Conservation (phyloP, 2,329 filamentous ascomycete genomes). For the Graphilbum fragrans region DNA sequence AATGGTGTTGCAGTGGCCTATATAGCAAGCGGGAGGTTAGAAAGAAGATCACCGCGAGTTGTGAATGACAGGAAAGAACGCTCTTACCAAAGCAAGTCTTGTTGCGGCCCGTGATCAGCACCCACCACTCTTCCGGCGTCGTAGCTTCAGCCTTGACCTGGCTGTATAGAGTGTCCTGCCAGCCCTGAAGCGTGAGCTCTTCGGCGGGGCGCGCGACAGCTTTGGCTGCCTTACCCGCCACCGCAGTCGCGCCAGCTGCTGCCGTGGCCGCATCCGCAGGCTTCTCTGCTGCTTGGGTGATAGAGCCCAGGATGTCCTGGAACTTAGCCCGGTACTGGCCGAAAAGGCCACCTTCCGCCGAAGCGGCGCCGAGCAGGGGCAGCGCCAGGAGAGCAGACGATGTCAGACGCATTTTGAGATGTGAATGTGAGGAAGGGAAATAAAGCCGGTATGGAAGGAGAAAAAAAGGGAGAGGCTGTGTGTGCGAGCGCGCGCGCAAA, state of each 20-base stretch:
- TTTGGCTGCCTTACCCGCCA: not conserved
- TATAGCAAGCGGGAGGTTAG: not conserved
- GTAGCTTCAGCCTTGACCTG: slow-evolving; percentile 47
- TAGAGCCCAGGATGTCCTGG: slow-evolving; percentile 50
- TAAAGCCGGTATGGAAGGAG: not conserved
- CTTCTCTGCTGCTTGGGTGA: slow-evolving; percentile 18
- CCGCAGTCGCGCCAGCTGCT: slow-evolving; percentile 34
- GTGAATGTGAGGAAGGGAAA: not conserved
- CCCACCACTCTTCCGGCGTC: slow-evolving; percentile 62
- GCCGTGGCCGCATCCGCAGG: slow-evolving; percentile 17
- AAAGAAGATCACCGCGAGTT: not conserved
- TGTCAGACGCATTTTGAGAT: slow-evolving; percentile 48
- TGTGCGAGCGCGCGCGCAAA: too few species aligned
- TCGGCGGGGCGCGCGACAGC: slow-evolving; percentile 31
- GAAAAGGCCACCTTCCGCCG: slow-evolving; percentile 30
- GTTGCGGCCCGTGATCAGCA: slow-evolving; percentile 64
- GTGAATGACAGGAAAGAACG: not conserved
- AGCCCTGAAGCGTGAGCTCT: slow-evolving; percentile 55
- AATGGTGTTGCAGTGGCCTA: slow-evolving; percentile 51
- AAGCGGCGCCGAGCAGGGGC: slow-evolving; percentile 40
- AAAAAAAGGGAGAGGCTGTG: slow-evolving; percentile 1
- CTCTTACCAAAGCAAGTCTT: slow-evolving; percentile 65
- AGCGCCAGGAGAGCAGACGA: slow-evolving; percentile 36
- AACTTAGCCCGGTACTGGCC: slow-evolving; percentile 51
- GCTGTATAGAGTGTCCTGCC: slow-evolving; percentile 54